Percentiles rank a stretch among this genome's conserved stretches.
Conservation (phyloP, 2,329 filamentous ascomycete species). For the Celoporthe dispersa region DNA sequence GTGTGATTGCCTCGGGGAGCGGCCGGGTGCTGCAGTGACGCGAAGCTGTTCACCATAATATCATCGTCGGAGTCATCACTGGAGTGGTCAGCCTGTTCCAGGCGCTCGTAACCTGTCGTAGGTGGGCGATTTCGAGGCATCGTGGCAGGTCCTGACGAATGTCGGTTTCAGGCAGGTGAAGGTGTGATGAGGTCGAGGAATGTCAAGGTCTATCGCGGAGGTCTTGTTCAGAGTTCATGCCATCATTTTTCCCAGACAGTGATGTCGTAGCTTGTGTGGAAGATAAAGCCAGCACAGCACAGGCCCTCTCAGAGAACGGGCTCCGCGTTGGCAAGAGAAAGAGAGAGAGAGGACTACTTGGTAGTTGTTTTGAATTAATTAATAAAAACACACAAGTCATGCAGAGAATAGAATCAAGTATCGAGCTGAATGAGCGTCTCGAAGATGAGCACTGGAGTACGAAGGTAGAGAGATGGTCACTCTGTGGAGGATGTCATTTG, state of each 20-base stretch:
- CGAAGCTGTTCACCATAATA: slow-evolving; percentile 56
- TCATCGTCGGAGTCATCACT: slow-evolving; percentile 75
- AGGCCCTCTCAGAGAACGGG: background rate
- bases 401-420: background rate
- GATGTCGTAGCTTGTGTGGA: background rate
- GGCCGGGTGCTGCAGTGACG: slow-evolving; percentile 60
- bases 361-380: slow-evolving; percentile 12
- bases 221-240: slow-evolving; percentile 5
- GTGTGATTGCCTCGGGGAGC: slow-evolving; percentile 69
- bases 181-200: background rate
- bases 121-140: slow-evolving; percentile 73
- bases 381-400: background rate
- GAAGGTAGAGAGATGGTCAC: slow-evolving; percentile 3
- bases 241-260: slow-evolving; percentile 1
- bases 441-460: background rate
- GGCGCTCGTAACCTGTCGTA: slow-evolving; percentile 82
- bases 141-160: slow-evolving; percentile 33
- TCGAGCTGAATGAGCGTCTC: slow-evolving; percentile 18
- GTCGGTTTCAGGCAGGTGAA: background rate
- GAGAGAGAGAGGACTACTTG: background rate
- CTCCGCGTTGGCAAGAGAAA: background rate
- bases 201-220: background rate
- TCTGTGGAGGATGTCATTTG: slow-evolving; percentile 5
- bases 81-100: slow-evolving; percentile 79
- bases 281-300: slow-evolving; percentile 7